Evolutionary conservation across 2,329 filamentous ascomycete genomes (phyloP).

Genomic region (Stromatinia cepivora): DNA sequence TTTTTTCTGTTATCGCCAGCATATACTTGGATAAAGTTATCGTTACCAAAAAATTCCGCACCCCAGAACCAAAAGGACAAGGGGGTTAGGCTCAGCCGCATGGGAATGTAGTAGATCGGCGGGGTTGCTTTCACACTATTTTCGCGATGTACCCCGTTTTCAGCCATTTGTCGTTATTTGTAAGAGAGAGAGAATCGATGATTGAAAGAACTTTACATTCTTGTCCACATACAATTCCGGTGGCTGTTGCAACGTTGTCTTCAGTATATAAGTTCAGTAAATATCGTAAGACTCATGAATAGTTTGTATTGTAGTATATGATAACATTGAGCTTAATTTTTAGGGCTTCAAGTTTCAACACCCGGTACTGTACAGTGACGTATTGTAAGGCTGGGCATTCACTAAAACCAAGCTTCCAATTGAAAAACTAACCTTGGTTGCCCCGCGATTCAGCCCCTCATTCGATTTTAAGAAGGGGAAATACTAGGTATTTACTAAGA

Average conservation of each 20-base stretch:
- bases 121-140: background rate
- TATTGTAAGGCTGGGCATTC: constrained; percentile 6
- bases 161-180: background rate
- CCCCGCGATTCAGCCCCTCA: constrained; percentile 1
- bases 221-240: too few species aligned
- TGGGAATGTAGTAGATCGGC: too few species aligned
- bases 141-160: background rate
- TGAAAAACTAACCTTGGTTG: background rate
- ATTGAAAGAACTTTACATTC: background rate
- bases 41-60: too few species aligned
- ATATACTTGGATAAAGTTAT: too few species aligned
- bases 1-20: too few species aligned
- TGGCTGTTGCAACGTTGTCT: too few species aligned
- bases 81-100: too few species aligned
- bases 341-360: background rate
- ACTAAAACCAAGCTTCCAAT: background rate
- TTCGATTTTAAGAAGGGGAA: background rate
- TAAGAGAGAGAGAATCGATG: too few species aligned
- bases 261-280: too few species aligned
- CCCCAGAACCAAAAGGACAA: too few species aligned
- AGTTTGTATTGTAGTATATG: background rate
- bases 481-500: too few species aligned
- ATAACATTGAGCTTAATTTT: background rate
- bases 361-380: background rate
- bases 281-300: too few species aligned